Conservation (phyloP, 148 eudicot species). For the Pharnaceum exiguum region DNA sequence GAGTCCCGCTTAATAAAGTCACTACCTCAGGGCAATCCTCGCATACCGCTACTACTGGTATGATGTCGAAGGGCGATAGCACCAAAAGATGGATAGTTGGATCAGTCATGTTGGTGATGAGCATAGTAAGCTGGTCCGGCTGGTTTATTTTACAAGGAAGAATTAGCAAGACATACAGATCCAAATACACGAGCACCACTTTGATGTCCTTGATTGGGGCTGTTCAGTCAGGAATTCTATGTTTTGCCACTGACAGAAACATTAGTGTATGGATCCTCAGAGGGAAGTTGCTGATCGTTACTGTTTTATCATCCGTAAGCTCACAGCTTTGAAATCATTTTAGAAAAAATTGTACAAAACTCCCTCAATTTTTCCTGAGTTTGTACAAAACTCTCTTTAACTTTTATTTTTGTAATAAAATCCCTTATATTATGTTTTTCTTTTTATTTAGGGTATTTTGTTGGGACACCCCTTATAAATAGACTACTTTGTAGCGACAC, state of each 20-base stretch:
- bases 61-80: neutral
- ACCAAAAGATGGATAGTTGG: slow-evolving; percentile 38
- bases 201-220: slow-evolving; percentile 57
- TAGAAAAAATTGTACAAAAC: too few species aligned
- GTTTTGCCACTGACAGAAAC: slow-evolving; percentile 36
- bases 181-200: slow-evolving; percentile 56
- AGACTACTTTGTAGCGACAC: too few species aligned
- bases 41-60: slow-evolving; percentile 6
- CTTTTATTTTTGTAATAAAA: too few species aligned
- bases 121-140: slow-evolving; percentile 56
- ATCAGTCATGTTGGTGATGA: slow-evolving; percentile 33
- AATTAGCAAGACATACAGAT: slow-evolving; percentile 54
- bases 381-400: too few species aligned
- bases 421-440: too few species aligned
- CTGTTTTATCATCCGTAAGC: slow-evolving; percentile 59
- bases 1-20: slow-evolving; percentile 35
- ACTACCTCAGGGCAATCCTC: neutral
- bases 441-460: too few species aligned
- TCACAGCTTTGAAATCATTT: neutral
- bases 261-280: slow-evolving; percentile 47
- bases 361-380: too few species aligned
- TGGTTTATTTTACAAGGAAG: slow-evolving; percentile 72
- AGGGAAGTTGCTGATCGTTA: slow-evolving; percentile 49
- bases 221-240: slow-evolving; percentile 43
- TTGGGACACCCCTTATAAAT: too few species aligned